phyloP scores from a whole-genome alignment of 139 green algal genomes.

The Raphidocelis subcapitata region DNA sequence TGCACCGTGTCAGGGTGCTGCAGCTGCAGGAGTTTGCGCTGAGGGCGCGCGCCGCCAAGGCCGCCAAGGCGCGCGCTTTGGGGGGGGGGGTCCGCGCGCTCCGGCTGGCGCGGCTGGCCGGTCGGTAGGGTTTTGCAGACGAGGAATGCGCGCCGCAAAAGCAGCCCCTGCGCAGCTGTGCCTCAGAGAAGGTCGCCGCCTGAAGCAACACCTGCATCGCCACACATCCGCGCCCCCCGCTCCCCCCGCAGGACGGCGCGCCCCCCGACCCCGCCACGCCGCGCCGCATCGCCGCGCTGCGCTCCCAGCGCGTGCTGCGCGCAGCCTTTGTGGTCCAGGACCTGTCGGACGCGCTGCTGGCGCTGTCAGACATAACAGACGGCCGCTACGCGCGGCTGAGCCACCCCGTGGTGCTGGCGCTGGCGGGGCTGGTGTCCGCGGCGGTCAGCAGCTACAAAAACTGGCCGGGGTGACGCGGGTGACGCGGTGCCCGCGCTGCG shows the following conservation, averaged over 20 bases:
- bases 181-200: too few relatives aligned
- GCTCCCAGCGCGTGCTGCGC: slow-evolving; percentile 47
- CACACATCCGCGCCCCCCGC: too few relatives aligned
- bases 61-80: slow-evolving; percentile 11
- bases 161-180: too few relatives aligned
- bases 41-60: slow-evolving; percentile 32
- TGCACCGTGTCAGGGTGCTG: slow-evolving; percentile 37
- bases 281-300: slow-evolving; percentile 45
- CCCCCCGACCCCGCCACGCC: not conserved
- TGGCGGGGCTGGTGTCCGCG: slow-evolving; percentile 69
- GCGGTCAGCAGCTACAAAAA: slow-evolving; percentile 77
- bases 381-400: slow-evolving; percentile 27
- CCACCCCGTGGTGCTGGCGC: slow-evolving; percentile 47
- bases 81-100: too few relatives aligned
- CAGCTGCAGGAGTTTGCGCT: slow-evolving; percentile 53
- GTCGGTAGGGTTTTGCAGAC: too few relatives aligned
- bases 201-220: too few relatives aligned
- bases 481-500: too few relatives aligned
- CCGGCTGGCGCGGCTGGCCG: too few relatives aligned
- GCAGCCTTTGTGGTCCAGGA: slow-evolving; percentile 73
- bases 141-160: too few relatives aligned
- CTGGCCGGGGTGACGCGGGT: slow-evolving; percentile 52
- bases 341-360: slow-evolving; percentile 63
- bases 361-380: slow-evolving; percentile 66
- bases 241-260: not conserved